Evolutionary conservation across 2,329 filamentous ascomycete genomes (phyloP), one percentile per base, ranked within the genome.

Genomic region (Calonectria pteridis): DNA sequence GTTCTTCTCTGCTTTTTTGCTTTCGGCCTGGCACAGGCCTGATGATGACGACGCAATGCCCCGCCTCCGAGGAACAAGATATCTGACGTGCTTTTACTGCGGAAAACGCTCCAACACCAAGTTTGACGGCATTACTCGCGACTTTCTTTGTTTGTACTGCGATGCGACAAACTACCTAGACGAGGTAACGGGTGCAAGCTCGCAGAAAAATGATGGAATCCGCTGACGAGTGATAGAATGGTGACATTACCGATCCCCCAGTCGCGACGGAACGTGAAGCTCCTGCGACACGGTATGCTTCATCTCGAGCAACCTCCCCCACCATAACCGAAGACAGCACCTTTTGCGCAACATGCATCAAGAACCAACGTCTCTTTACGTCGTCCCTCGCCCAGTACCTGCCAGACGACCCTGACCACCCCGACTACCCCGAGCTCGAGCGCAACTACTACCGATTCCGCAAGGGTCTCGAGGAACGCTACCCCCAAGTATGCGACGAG

Each of bases 121-220:
- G 76, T 92, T 90, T 79, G 89, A 91, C 78, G 90, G 90, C 35
- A 81, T 83, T 67, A 87, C 91, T 71, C 89, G 88, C 82, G 89
- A 92, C 80, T 98, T 96, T 85, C 87, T 92, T 58, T 98, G 95
- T 84, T 85, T 89, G 26, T 87, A 90, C 74, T 99, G 97, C 87
- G 94, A 97, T 80, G 94, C 96, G 23, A 92, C 93, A 73, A 99
- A 98, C 84, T 94, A 95, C 86, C 88, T 98, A 37, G 97, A 99
- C 83, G 89, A 96, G 87, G 95, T 97, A 86, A 74, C 33, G 28
- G 1, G 9, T 51, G 14, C 49, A 40, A 26, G 28, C 0, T 0
- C 1, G 3, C 5, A 16, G 16, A 40, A 20, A 20, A 11, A 20
- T 18, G 29, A 14, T 35, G 26, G n/a, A 4, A 29, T 43, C 35